Conservation (phyloP, 2,329 filamentous ascomycete species). For the Chaetomiaceae sp. region DNA sequence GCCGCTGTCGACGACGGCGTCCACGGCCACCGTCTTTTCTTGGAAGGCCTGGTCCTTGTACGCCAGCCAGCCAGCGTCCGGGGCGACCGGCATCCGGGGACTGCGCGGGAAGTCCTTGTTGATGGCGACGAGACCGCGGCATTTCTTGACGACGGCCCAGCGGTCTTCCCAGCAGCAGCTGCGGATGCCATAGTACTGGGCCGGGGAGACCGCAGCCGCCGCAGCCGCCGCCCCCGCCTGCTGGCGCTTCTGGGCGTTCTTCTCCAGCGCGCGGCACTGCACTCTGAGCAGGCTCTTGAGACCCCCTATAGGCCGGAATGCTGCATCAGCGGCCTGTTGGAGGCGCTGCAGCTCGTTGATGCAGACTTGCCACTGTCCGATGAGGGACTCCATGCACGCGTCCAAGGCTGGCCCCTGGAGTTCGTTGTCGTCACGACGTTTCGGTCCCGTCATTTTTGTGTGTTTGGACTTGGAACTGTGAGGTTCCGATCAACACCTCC, state of each 20-base stretch:
- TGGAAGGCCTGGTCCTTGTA: constrained; percentile 22
- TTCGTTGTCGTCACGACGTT: too few relatives aligned
- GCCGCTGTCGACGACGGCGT: constrained; percentile 31
- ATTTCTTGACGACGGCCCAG: constrained; percentile 29
- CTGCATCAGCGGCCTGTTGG: constrained; percentile 12
- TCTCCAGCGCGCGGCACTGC: constrained; percentile 23
- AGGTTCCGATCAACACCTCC: too few relatives aligned
- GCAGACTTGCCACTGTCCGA: constrained; percentile 19
- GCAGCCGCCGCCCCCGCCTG: background rate
- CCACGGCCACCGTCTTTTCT: constrained; percentile 24
- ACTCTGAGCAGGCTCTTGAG: constrained; percentile 20
- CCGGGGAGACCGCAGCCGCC: constrained; percentile 13
- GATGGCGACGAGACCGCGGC: constrained; percentile 24
- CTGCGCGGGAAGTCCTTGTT: constrained; percentile 27
- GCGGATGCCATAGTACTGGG: constrained; percentile 22
- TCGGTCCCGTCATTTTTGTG: too few relatives aligned
- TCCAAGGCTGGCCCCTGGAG: background rate
- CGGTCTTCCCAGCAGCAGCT: constrained; percentile 23
- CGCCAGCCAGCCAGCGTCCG: constrained; percentile 19
- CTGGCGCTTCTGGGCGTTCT: constrained; percentile 16
- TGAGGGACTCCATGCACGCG: constrained; percentile 17
- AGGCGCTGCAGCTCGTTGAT: constrained; percentile 19
- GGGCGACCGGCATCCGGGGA: constrained; percentile 16
- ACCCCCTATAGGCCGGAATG: constrained; percentile 18
- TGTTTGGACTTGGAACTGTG: too few relatives aligned